Evolutionary conservation across 257 asterid genomes (phyloP).

Genomic region (Solanum peruvianum): DNA sequence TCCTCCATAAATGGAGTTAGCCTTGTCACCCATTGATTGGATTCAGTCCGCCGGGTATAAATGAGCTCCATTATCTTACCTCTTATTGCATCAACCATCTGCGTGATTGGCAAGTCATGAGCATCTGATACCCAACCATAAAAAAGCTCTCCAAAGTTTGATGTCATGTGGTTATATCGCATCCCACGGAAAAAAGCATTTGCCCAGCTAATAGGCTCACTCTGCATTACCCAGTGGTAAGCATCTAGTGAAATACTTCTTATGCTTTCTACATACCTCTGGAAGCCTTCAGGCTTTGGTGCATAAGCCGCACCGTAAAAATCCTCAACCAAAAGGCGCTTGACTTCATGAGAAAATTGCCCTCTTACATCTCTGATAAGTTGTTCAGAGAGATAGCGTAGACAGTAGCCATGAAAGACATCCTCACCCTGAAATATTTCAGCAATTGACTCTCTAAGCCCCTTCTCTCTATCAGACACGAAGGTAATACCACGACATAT

Average conservation of each 20-base stretch:
- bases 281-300: slow-evolving; percentile 58
- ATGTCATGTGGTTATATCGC: slow-evolving; percentile 67
- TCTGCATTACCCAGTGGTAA: slow-evolving; percentile 74
- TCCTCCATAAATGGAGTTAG: slow-evolving; percentile 81
- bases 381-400: slow-evolving; percentile 76
- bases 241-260: slow-evolving; percentile 73
- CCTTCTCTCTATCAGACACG: slow-evolving; percentile 87
- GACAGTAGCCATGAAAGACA: slow-evolving; percentile 72
- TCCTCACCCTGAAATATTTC: slow-evolving; percentile 58
- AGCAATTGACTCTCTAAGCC: slow-evolving; percentile 63
- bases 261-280: slow-evolving; percentile 56
- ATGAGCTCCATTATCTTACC: slow-evolving; percentile 60
- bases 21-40: slow-evolving; percentile 60
- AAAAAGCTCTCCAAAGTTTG: slow-evolving; percentile 77
- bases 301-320: slow-evolving; percentile 63
- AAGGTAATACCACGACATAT: slow-evolving; percentile 54
- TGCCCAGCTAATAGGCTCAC: slow-evolving; percentile 92
- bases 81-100: slow-evolving; percentile 78
- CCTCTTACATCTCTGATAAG: slow-evolving; percentile 67
- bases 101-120: slow-evolving; percentile 88
- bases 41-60: slow-evolving; percentile 41
- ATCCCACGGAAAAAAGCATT: slow-evolving; percentile 73
- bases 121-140: slow-evolving; percentile 87
- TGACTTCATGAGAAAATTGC: slow-evolving; percentile 85
- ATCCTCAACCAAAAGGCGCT: slow-evolving; percentile 74